Percentiles rank a stretch among this genome's conserved stretches.
phyloP scores from a whole-genome alignment of 2,329 filamentous ascomycete genomes.

The Colletotrichum agaves region DNA sequence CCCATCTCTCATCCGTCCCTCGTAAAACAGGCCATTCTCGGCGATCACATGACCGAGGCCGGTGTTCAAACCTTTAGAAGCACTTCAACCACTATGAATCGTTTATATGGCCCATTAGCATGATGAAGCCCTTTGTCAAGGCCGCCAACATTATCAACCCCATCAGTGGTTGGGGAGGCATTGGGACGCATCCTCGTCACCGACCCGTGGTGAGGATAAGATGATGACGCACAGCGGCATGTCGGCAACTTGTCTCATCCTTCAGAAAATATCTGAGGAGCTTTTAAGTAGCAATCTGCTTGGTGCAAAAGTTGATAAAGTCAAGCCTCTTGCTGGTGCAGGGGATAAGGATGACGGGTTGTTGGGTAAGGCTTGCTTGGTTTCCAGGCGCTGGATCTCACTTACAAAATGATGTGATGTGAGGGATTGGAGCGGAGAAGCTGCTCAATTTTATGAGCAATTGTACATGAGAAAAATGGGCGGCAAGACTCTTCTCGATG shows the following conservation, averaged over 20 bases:
- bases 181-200: slow-evolving; percentile 51
- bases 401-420: slow-evolving; percentile 62
- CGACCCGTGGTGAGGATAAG: slow-evolving; percentile 53
- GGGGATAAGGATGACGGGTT: slow-evolving; percentile 43
- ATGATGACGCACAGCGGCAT: slow-evolving; percentile 53
- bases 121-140: slow-evolving; percentile 57
- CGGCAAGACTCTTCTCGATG: not conserved
- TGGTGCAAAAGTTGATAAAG: slow-evolving; percentile 38
- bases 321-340: slow-evolving; percentile 38
- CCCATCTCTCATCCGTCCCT: slow-evolving; percentile 62
- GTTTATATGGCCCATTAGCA: slow-evolving; percentile 62
- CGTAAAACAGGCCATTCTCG: slow-evolving; percentile 62
- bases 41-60: slow-evolving; percentile 51
- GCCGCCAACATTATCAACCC: slow-evolving; percentile 52
- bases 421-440: slow-evolving; percentile 58
- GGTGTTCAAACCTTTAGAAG: slow-evolving; percentile 55
- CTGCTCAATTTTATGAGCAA: slow-evolving; percentile 51
- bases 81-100: slow-evolving; percentile 61
- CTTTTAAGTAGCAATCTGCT: slow-evolving; percentile 47
- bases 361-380: slow-evolving; percentile 53
- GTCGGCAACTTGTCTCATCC: slow-evolving; percentile 49
- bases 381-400: slow-evolving; percentile 62
- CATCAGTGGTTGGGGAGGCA: slow-evolving; percentile 44
- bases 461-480: not conserved
- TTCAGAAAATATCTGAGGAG: slow-evolving; percentile 48